phyloP scores from a whole-genome alignment of 2,329 filamentous ascomycete species.

The Trichophyton rubrum region DNA sequence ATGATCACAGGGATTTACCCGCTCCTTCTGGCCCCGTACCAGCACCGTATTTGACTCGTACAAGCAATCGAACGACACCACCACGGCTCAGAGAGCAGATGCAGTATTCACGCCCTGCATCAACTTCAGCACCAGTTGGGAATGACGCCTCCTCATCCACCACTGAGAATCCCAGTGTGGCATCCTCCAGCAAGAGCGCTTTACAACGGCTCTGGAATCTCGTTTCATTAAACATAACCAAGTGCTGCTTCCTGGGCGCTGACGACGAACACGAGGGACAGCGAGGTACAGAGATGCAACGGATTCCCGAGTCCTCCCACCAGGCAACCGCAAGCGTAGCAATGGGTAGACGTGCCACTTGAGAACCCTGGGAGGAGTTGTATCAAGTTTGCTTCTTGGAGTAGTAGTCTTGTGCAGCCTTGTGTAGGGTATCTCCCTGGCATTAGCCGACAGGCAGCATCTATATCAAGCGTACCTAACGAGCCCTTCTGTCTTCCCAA shows the following conservation, averaged over 20 bases:
- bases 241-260: neutral
- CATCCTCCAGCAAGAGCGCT: neutral
- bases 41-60: neutral
- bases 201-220: neutral
- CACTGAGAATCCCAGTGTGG: neutral
- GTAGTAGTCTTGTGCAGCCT: neutral
- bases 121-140: neutral
- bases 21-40: neutral
- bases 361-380: neutral
- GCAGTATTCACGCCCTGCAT: neutral
- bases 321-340: neutral
- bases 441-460: neutral
- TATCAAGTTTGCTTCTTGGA: neutral
- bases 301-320: neutral
- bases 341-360: neutral
- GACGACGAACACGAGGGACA: neutral
- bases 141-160: neutral
- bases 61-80: neutral
- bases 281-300: neutral
- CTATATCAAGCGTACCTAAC: neutral
- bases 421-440: neutral
- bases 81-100: neutral
- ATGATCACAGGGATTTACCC: neutral
- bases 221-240: neutral
- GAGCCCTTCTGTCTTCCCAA: neutral